These are phyloP conservation scores for Viola odorata DNA, from an alignment of 345 rosid species.

Conservation along the genomic window DNA sequence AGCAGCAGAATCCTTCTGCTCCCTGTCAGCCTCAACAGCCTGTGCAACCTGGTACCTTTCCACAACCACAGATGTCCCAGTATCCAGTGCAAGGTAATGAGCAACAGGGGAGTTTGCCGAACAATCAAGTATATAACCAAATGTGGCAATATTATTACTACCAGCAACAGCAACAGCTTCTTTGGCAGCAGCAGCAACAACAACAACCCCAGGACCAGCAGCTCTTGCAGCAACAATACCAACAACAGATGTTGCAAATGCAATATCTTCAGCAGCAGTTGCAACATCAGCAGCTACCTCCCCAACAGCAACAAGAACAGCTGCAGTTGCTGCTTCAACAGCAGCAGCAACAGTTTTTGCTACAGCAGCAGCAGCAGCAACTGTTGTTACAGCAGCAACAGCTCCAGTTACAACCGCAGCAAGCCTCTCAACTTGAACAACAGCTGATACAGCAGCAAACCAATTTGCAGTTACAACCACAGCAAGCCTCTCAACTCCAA, in stretches of 20 bases:
- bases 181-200: slow-evolving; percentile 27
- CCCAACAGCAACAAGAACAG: slow-evolving; percentile 12
- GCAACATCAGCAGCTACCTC: slow-evolving; percentile 7
- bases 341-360: slow-evolving; percentile 20
- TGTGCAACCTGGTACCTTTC: slow-evolving; percentile 26
- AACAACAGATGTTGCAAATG: slow-evolving; percentile 21
- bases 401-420: slow-evolving; percentile 12
- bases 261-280: slow-evolving; percentile 20
- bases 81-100: slow-evolving; percentile 39
- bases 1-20: slow-evolving; percentile 32
- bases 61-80: slow-evolving; percentile 42
- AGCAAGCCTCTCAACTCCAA: neutral
- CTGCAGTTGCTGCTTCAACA: slow-evolving; percentile 23
- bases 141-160: slow-evolving; percentile 80
- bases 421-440: slow-evolving; percentile 8
- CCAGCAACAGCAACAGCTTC: slow-evolving; percentile 45
- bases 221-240: slow-evolving; percentile 18
- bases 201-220: slow-evolving; percentile 27
- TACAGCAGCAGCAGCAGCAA: slow-evolving; percentile 26
- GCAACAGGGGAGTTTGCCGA: slow-evolving; percentile 41
- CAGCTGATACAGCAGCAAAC: slow-evolving; percentile 10
- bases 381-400: slow-evolving; percentile 16
- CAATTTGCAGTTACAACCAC: slow-evolving; percentile 4
- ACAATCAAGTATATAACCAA: slow-evolving; percentile 53
- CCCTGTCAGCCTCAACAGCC: slow-evolving; percentile 33